Conservation (phyloP, 257 asterid species). For the Voacanga thouarsii region DNA sequence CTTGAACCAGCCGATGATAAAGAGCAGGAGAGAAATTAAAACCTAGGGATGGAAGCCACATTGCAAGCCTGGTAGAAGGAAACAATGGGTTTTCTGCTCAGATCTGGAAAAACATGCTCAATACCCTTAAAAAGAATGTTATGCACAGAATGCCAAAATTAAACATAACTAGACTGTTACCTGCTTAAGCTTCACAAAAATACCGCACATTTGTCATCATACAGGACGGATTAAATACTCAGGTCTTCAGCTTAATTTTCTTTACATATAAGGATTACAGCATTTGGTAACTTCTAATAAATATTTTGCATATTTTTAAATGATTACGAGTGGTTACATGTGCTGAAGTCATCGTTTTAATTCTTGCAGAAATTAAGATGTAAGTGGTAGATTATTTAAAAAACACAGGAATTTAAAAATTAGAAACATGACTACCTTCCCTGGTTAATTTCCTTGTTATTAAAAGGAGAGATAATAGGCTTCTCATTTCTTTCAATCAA, state of each 20-base stretch:
- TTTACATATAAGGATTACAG: background rate
- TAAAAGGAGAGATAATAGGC: background rate
- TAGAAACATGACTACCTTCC: background rate
- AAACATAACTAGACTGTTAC: conserved; percentile 25
- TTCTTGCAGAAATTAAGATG: background rate
- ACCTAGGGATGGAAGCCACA: conserved; percentile 84
- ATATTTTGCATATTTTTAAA: background rate
- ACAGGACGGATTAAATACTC: background rate
- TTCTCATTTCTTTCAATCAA: background rate
- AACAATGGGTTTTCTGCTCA: conserved; percentile 64
- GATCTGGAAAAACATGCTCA: conserved; percentile 53
- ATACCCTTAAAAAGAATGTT: background rate
- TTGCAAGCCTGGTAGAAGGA: conserved; percentile 80
- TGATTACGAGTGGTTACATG: background rate
- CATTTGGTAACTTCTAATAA: background rate
- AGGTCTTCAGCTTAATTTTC: background rate
- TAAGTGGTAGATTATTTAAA: background rate
- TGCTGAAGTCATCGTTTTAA: background rate
- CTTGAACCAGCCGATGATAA: conserved; percentile 93
- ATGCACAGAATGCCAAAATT: background rate
- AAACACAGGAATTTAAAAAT: background rate
- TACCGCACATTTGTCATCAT: conserved; percentile 73
- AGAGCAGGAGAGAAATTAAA: conserved; percentile 96
- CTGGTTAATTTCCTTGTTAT: background rate
- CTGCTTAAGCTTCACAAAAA: conserved; percentile 95